phyloP scores from a whole-genome alignment of 345 rosid species.

The Eucalyptus paniculata region DNA sequence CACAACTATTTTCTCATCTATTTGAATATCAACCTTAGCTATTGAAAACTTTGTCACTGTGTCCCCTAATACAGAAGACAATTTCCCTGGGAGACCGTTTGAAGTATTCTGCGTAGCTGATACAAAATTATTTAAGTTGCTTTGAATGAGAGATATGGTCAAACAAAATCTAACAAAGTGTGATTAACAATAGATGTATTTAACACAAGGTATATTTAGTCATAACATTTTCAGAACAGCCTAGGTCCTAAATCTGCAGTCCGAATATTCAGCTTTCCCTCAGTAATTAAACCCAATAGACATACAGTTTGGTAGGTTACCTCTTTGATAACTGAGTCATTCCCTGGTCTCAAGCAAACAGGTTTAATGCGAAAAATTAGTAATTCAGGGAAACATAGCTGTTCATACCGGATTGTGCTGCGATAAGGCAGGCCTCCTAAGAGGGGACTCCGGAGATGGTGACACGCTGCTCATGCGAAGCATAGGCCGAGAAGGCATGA shows the following conservation, averaged over 20 bases:
- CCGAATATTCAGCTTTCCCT: background rate
- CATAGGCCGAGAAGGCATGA: slow-evolving; percentile 36
- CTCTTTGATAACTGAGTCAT: background rate
- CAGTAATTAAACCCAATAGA: background rate
- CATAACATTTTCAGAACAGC: background rate
- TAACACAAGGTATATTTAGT: background rate
- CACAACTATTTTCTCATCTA: background rate
- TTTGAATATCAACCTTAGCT: background rate
- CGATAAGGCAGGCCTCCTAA: slow-evolving; percentile 47
- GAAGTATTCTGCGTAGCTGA: background rate
- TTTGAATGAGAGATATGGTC: background rate
- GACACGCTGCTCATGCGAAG: slow-evolving; percentile 72
- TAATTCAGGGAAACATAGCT: background rate
- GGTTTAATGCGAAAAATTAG: background rate
- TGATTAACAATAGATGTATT: background rate
- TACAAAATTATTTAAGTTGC: background rate
- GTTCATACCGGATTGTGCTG: slow-evolving; percentile 48
- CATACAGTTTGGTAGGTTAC: background rate
- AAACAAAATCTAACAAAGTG: background rate
- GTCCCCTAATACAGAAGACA: background rate
- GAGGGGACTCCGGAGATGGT: slow-evolving; percentile 80
- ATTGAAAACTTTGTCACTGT: background rate
- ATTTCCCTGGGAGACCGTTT: background rate
- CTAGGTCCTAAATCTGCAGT: background rate
- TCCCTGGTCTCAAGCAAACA: background rate